Conservation (phyloP, 192 early-diverging fungal species). For the Kickxella alabastrina region DNA sequence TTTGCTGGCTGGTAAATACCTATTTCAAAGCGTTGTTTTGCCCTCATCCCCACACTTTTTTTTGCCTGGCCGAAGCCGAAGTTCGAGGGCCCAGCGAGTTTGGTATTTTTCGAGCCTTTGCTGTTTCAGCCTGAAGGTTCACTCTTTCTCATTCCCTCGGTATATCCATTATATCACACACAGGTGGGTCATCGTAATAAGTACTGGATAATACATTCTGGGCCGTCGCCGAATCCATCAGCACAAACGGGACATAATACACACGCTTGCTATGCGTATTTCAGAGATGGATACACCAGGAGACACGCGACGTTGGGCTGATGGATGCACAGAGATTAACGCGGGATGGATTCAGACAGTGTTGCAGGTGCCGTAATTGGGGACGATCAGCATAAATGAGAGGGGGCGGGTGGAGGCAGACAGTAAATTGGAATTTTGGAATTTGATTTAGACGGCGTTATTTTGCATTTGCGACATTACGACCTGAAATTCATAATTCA, state of each 20-base stretch:
- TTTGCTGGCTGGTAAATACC: too few species aligned
- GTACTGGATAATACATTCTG: not conserved
- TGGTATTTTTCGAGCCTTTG: not conserved
- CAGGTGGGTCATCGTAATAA: conserved; percentile 16
- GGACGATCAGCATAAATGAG: too few species aligned
- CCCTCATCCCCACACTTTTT: too few species aligned
- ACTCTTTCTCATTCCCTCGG: conserved; percentile 28
- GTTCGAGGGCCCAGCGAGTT: too few species aligned
- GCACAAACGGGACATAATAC: not conserved
- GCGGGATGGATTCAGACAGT: not conserved
- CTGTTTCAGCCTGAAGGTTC: conserved; percentile 3
- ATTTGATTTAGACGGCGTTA: too few species aligned
- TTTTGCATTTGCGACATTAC: too few species aligned
- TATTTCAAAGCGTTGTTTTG: too few species aligned
- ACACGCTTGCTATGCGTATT: not conserved
- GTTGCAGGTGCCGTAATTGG: too few species aligned
- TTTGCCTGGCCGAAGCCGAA: too few species aligned
- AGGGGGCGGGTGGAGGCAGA: too few species aligned
- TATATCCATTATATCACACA: conserved; percentile 32
- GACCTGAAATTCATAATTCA: too few species aligned
- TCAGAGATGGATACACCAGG: not conserved
- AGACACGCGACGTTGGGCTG: not conserved
- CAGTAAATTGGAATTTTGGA: too few species aligned
- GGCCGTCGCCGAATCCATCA: conserved; percentile 15
- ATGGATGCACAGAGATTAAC: not conserved